These are phyloP conservation scores for Pezicula rhizophila DNA, from an alignment of 2,329 filamentous ascomycete genomes.

Conservation along the genomic window DNA sequence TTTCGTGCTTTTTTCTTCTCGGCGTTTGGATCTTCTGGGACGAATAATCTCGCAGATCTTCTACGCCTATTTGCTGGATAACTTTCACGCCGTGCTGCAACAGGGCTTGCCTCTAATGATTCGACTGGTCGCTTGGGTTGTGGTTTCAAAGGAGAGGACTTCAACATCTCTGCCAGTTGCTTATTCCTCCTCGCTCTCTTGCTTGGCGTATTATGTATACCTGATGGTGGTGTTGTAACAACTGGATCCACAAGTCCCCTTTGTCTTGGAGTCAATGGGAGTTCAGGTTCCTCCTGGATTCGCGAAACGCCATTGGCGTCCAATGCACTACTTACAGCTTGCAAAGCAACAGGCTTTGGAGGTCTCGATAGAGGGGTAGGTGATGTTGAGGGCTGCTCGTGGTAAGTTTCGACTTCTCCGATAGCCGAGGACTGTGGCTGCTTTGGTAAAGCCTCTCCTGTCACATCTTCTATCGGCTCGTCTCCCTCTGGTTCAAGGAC, in stretches of 20 bases:
- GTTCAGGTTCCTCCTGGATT: slow-evolving; percentile 49
- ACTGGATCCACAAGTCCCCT: slow-evolving; percentile 44
- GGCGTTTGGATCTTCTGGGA: slow-evolving; percentile 24
- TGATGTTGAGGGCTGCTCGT: too few relatives aligned
- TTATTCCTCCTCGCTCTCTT: slow-evolving; percentile 39
- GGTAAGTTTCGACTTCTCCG: too few relatives aligned
- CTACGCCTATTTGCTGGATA: slow-evolving; percentile 12
- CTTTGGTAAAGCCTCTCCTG: too few relatives aligned
- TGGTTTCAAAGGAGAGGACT: slow-evolving; percentile 28
- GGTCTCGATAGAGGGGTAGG: neutral
- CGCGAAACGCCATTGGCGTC: neutral
- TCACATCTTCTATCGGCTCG: too few relatives aligned
- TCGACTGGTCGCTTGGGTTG: slow-evolving; percentile 3
- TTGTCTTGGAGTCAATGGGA: slow-evolving; percentile 52
- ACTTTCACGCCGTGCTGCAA: slow-evolving; percentile 3
- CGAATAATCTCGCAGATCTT: slow-evolving; percentile 21
- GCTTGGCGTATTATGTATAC: slow-evolving; percentile 55
- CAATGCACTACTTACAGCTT: neutral
- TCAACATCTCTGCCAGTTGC: slow-evolving; percentile 18
- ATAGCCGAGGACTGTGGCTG: too few relatives aligned
- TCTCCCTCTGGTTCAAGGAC: too few relatives aligned
- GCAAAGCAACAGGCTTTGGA: neutral
- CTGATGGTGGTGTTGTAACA: slow-evolving; percentile 48
- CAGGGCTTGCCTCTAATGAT: slow-evolving; percentile 4
- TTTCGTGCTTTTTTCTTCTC: slow-evolving; percentile 48